phyloP scores from a whole-genome alignment of 1,139 yeast species.

The Yamadazyma conglobata region DNA sequence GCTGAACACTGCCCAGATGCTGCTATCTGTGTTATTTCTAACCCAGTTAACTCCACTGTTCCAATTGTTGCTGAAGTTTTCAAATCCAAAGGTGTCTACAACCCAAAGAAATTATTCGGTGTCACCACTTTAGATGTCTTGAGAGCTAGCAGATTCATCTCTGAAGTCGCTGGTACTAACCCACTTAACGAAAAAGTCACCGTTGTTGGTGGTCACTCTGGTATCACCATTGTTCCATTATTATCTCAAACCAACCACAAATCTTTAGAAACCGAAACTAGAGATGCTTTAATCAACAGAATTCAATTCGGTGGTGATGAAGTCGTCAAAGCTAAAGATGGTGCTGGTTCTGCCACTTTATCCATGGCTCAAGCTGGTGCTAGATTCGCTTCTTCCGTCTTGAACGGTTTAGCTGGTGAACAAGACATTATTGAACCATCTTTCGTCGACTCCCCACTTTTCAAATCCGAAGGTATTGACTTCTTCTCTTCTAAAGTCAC shows the following conservation, averaged over 20 bases:
- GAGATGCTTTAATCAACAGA: slow-evolving; percentile 74
- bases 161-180: slow-evolving; percentile 52
- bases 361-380: slow-evolving; percentile 98
- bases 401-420: slow-evolving; percentile 54
- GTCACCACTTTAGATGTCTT: slow-evolving; percentile 90
- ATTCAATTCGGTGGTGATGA: slow-evolving; percentile 98
- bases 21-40: slow-evolving; percentile 74
- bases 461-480: slow-evolving; percentile 47
- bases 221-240: slow-evolving; percentile 89
- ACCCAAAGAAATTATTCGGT: slow-evolving; percentile 83
- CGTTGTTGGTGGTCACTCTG: slow-evolving; percentile 96
- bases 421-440: slow-evolving; percentile 47
- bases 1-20: slow-evolving; percentile 75
- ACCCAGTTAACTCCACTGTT: slow-evolving; percentile 95
- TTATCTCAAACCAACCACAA: slow-evolving; percentile 63
- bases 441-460: slow-evolving; percentile 50
- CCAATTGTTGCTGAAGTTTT: slow-evolving; percentile 88
- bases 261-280: slow-evolving; percentile 47
- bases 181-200: slow-evolving; percentile 66
- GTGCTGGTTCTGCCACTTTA: slow-evolving; percentile 90
- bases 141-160: slow-evolving; percentile 80
- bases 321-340: slow-evolving; percentile 92
- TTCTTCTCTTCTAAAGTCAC: slow-evolving; percentile 67
- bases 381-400: slow-evolving; percentile 63
- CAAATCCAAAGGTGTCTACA: slow-evolving; percentile 69